These are phyloP conservation scores for Clonostachys chloroleuca DNA, from an alignment of 2,329 filamentous ascomycete genomes.

Conservation along the genomic window DNA sequence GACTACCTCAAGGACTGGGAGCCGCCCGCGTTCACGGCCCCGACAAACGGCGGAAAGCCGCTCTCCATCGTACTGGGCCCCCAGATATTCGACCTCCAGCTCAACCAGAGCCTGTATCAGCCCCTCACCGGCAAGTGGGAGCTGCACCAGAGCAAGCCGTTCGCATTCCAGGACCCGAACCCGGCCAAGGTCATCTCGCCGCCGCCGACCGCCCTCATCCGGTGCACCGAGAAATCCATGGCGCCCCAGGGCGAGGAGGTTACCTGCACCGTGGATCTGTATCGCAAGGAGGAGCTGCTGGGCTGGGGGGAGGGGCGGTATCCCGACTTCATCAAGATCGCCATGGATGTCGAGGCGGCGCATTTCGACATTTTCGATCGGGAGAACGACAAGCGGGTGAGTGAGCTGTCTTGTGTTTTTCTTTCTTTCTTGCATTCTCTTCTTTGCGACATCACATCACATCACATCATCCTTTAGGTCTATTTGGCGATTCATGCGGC, in stretches of 20 bases:
- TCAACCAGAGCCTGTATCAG: conserved; percentile 12
- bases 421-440: no score
- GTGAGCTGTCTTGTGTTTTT: neutral
- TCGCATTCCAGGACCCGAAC: conserved; percentile 1
- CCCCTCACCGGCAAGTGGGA: conserved; percentile 9
- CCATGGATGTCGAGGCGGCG: conserved; percentile 15
- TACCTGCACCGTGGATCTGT: conserved; percentile 14
- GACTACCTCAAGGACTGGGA: conserved; percentile 20
- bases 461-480: no score
- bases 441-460: no score
- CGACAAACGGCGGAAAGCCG: conserved; percentile 7
- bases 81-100: neutral
- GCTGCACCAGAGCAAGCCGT: conserved; percentile 3
- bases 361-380: conserved; percentile 19
- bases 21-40: conserved; percentile 14
- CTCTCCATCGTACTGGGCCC: conserved; percentile 5
- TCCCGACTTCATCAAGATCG: conserved; percentile 18
- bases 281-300: conserved; percentile 14
- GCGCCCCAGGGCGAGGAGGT: conserved; percentile 3
- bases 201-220: conserved; percentile 15
- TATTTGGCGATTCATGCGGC: no score
- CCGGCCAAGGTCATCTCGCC: conserved; percentile 5
- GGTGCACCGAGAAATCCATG: conserved; percentile 7
- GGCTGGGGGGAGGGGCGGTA: conserved; percentile 16
- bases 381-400: conserved; percentile 1